Base-by-base conservation (phyloP, 306 rosid species). In the Dalbergia oliveri region DNA sequence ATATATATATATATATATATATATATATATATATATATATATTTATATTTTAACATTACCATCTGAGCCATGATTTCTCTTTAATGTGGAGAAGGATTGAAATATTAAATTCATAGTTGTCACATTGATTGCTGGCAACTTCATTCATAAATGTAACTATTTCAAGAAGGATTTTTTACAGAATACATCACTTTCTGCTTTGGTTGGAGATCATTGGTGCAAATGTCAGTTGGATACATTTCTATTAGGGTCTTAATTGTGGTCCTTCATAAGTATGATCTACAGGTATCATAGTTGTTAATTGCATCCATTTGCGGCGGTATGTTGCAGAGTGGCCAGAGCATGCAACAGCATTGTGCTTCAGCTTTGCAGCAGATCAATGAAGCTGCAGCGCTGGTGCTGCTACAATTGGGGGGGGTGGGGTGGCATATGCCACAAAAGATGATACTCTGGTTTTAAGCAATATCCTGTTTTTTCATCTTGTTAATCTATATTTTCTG, bases 71-170 rank as follows among this genome's bases (percentile, higher is more conserved):
- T 71, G 18, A 49, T 15, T 79, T 26, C 12, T 56, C 49, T 64
- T 44, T 62, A 62, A 68, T 66, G 39, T n/a, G 35, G 79, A 6
- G 1, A 63, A 57, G 61, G 71, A 76, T 71, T 74, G 56, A 35
- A 74, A 81, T 77, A 33, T 18, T 76, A 14, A 56, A 16, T 61
- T 61, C 6, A 1, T 61, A 64, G 72, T 49, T 84, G 71, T 53
- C 41, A 59, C 51, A 70, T 72, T 75, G 71, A 43, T 70, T 61
- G 73, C n/a, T 69, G 49, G 26, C 14, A 44, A 68, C 62, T 53
- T 62, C 65, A 37, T 72, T 73, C 54, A 21, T 71, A 45, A 50
- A 77, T 34, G 58, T 2, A 82, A 62, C 43, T 41, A 31, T 31
- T 82, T 61, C 12, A 5, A 8, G 44, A 56, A 12, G 77, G 37